These are phyloP conservation scores for Phytopythium aichiense DNA, from an alignment of 352 stramenopile genomes.

Conservation along the genomic window DNA sequence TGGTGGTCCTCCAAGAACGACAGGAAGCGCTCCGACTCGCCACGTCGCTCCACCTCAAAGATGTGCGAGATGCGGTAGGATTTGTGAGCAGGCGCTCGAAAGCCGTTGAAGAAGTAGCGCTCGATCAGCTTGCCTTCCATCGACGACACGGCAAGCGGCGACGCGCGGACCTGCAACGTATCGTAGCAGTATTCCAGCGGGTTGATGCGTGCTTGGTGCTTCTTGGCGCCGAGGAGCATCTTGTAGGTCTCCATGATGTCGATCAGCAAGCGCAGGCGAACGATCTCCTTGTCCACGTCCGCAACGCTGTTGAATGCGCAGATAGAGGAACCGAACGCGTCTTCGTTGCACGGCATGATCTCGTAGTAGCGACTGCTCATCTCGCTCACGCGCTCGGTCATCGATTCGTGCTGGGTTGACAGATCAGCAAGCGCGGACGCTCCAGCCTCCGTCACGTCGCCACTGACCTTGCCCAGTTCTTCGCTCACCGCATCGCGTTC, in stretches of 20 bases:
- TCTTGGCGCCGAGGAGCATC: constrained; percentile 64
- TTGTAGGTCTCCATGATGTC: constrained; percentile 80
- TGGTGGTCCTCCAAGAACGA: constrained; percentile 35
- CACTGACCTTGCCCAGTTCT: constrained; percentile 41
- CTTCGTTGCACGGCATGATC: constrained; percentile 72
- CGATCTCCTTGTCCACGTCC: constrained; percentile 68
- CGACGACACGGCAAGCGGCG: constrained; percentile 20
- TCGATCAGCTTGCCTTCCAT: constrained; percentile 45
- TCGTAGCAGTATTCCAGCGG: constrained; percentile 82
- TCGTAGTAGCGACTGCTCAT: constrained; percentile 78
- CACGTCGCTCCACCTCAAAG: constrained; percentile 58
- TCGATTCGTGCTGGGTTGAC: constrained; percentile 36
- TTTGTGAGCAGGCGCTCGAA: constrained; percentile 19
- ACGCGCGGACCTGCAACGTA: constrained; percentile 58
- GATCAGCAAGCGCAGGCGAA: constrained; percentile 47
- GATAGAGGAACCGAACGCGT: constrained; percentile 51
- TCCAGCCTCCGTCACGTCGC: constrained; percentile 42
- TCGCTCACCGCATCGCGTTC: constrained; percentile 43
- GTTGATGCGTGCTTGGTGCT: constrained; percentile 26
- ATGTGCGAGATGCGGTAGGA: constrained; percentile 60
- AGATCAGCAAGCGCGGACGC: constrained; percentile 35
- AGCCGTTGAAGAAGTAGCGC: constrained; percentile 60
- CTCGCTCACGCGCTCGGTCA: constrained; percentile 68
- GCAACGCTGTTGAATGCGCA: constrained; percentile 49
- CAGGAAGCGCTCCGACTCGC: constrained; percentile 47